These are phyloP conservation scores for Phtheirospermum japonicum DNA, from an alignment of 257 asterid genomes.

Conservation along the genomic window DNA sequence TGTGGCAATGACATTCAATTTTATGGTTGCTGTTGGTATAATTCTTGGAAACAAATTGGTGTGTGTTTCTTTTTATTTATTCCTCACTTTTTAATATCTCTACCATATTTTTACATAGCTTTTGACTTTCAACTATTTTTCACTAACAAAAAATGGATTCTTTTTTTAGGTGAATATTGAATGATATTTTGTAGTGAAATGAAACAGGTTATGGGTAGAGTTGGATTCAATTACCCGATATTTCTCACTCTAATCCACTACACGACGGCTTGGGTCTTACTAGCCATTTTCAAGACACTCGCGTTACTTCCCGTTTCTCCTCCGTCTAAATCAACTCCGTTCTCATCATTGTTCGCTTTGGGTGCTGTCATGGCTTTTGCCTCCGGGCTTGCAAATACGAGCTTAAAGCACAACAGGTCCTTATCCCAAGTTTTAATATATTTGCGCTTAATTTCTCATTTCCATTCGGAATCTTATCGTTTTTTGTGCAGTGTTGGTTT, in stretches of 20 bases:
- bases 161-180: neutral
- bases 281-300: slow-evolving; percentile 63
- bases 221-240: slow-evolving; percentile 84
- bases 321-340: slow-evolving; percentile 71
- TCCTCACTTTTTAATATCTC: no score
- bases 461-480: slow-evolving; percentile 20
- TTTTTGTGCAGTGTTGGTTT: slow-evolving; percentile 75
- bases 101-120: no score
- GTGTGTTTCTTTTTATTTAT: slow-evolving; percentile 19
- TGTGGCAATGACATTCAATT: slow-evolving; percentile 79
- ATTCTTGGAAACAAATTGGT: slow-evolving; percentile 85
- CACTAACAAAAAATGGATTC: no score
- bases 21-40: slow-evolving; percentile 78
- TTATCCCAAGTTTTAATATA: neutral
- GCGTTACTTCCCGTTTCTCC: slow-evolving; percentile 73
- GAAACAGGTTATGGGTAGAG: slow-evolving; percentile 80
- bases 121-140: no score
- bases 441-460: slow-evolving; percentile 7
- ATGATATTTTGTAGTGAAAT: neutral
- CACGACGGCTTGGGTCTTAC: slow-evolving; percentile 65
- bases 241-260: slow-evolving; percentile 83
- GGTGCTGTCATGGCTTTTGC: slow-evolving; percentile 93
- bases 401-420: slow-evolving; percentile 80
- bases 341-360: slow-evolving; percentile 64
- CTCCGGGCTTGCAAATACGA: slow-evolving; percentile 83